phyloP scores from a whole-genome alignment of 371 early-diverging fungal genomes.

The Caulochytrium protostelioides region DNA sequence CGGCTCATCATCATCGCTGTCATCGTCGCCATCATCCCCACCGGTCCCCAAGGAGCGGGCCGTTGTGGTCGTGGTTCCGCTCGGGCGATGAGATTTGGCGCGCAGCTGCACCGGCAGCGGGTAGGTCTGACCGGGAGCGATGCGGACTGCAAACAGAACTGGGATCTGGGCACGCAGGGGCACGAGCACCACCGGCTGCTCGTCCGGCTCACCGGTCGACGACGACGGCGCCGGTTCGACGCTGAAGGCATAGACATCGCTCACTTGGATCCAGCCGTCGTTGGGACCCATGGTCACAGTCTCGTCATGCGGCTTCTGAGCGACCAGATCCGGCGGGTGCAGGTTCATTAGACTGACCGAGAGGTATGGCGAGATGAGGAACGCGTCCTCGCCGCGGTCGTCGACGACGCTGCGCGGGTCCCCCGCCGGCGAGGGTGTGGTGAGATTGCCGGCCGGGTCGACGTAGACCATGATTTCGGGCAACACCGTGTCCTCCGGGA shows the following conservation, averaged over 20 bases:
- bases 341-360: conserved; percentile 18
- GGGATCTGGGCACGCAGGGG: conserved; percentile 7
- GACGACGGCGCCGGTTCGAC: not conserved
- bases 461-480: conserved; percentile 18
- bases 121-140: conserved; percentile 20
- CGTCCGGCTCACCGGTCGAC: conserved; percentile 1
- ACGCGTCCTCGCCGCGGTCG: no score
- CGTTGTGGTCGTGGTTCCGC: no score
- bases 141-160: conserved; percentile 9
- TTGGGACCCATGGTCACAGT: not conserved
- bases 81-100: no score
- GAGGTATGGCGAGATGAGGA: conserved; percentile 12
- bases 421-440: no score
- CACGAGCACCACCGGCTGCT: conserved; percentile 13
- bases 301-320: not conserved
- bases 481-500: conserved; percentile 11
- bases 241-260: not conserved
- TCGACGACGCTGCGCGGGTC: no score
- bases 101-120: conserved; percentile 14
- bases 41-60: no score
- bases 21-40: no score
- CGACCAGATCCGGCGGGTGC: conserved; percentile 1
- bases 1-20: no score
- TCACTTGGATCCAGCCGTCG: not conserved
- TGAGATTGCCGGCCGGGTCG: no score